These are phyloP conservation scores for Boletus barrowsii DNA, from an alignment of 768 basidiomycete genomes.

Conservation along the genomic window DNA sequence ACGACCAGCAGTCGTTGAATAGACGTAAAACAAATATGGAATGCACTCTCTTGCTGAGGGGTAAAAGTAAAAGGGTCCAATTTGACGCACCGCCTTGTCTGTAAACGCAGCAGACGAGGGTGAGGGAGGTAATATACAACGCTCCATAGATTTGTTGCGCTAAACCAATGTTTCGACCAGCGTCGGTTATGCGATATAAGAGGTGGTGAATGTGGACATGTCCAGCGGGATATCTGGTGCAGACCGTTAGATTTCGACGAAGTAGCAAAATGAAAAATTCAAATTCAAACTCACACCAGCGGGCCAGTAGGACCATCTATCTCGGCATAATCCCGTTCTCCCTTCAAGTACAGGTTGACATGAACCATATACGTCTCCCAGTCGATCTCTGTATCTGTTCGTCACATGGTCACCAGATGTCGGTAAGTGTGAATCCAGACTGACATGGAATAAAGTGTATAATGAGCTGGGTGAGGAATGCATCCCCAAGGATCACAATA, in stretches of 20 bases:
- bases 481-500: constrained; percentile 72
- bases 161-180: constrained; percentile 53
- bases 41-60: constrained; percentile 89
- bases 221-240: constrained; percentile 85
- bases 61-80: constrained; percentile 68
- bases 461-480: constrained; percentile 73
- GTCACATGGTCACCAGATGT: constrained; percentile 14
- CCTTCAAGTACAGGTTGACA: constrained; percentile 69
- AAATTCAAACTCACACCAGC: constrained; percentile 61
- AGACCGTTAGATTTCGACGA: neutral
- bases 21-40: constrained; percentile 89
- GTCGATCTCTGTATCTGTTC: constrained; percentile 94
- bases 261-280: neutral
- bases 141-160: constrained; percentile 78
- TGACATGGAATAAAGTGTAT: constrained; percentile 81
- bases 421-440: constrained; percentile 26
- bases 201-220: constrained; percentile 81
- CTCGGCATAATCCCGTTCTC: constrained; percentile 76
- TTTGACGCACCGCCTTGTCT: constrained; percentile 60
- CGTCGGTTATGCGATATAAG: constrained; percentile 61
- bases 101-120: constrained; percentile 69
- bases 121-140: constrained; percentile 68
- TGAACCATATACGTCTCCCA: constrained; percentile 97
- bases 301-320: constrained; percentile 92
- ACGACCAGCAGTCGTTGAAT: constrained; percentile 94